These are phyloP conservation scores for Candida lessepsii DNA, from an alignment of 805 yeast genomes.

Conservation along the genomic window DNA sequence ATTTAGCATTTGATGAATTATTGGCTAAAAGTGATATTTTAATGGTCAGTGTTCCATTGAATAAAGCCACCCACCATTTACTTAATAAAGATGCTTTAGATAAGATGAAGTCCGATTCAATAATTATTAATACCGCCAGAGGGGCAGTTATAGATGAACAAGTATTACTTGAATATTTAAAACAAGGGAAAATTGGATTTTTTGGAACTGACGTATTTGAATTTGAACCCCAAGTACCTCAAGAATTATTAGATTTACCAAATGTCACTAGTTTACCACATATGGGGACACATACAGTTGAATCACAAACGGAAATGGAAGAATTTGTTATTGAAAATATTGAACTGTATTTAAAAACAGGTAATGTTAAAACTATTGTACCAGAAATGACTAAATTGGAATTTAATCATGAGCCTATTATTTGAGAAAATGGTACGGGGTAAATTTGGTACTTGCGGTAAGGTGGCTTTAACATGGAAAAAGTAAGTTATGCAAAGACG, in stretches of 20 bases:
- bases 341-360: slow-evolving; percentile 53
- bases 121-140: slow-evolving; percentile 81
- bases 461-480: too few species aligned
- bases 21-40: slow-evolving; percentile 64
- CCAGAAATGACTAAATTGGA: slow-evolving; percentile 61
- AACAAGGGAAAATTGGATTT: slow-evolving; percentile 61
- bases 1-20: slow-evolving; percentile 69
- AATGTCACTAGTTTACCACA: slow-evolving; percentile 82
- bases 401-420: slow-evolving; percentile 15
- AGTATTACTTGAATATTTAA: slow-evolving; percentile 54
- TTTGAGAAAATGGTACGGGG: too few species aligned
- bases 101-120: slow-evolving; percentile 77
- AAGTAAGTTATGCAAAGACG: too few species aligned
- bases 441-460: too few species aligned
- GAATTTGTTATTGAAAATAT: slow-evolving; percentile 72
- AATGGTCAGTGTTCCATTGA: slow-evolving; percentile 76
- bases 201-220: slow-evolving; percentile 79
- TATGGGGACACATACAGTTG: slow-evolving; percentile 79
- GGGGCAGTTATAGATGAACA: slow-evolving; percentile 78
- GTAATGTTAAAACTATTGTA: slow-evolving; percentile 72
- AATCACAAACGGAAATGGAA: slow-evolving; percentile 81
- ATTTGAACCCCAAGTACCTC: slow-evolving; percentile 67
- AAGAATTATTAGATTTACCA: slow-evolving; percentile 59
- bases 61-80: slow-evolving; percentile 65
- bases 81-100: slow-evolving; percentile 58